A percentile compares a stretch with the other conserved stretches of the same genome.
Conservation (phyloP, 2,329 filamentous ascomycete species). For the Xylaria polymorpha region DNA sequence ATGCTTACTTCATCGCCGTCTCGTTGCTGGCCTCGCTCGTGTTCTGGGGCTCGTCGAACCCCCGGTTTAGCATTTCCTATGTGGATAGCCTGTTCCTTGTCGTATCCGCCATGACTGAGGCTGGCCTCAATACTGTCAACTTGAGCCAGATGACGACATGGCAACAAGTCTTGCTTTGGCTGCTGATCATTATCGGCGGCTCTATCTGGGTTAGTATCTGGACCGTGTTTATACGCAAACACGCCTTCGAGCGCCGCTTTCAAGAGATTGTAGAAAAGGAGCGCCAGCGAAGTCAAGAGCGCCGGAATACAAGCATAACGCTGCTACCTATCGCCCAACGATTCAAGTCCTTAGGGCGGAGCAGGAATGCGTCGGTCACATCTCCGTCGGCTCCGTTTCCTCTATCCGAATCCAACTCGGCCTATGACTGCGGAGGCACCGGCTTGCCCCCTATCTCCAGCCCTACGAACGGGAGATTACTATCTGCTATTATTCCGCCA, state of each 20-base stretch:
- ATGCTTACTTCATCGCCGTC: constrained; percentile 71
- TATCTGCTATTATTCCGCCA: constrained; percentile 39
- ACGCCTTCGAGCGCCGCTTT: constrained; percentile 71
- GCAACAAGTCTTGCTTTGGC: constrained; percentile 72
- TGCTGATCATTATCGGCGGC: constrained; percentile 72
- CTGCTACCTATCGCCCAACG: constrained; percentile 47
- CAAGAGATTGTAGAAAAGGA: constrained; percentile 61
- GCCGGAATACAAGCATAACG: constrained; percentile 44
- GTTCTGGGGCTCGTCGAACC: constrained; percentile 68
- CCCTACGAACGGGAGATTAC: constrained; percentile 40
- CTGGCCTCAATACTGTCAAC: constrained; percentile 71
- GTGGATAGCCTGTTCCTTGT: constrained; percentile 73
- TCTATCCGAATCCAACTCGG: constrained; percentile 2
- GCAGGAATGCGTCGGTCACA: constrained; percentile 31
- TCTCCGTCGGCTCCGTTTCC: constrained; percentile 23
- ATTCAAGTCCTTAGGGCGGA: constrained; percentile 41
- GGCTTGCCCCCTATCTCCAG: constrained; percentile 40
- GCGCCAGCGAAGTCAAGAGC: constrained; percentile 49
- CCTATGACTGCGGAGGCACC: not conserved
- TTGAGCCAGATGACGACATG: constrained; percentile 72
- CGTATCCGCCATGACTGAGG: constrained; percentile 73
- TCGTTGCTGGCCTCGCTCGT: constrained; percentile 67
- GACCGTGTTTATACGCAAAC: constrained; percentile 70
- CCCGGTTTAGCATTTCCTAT: constrained; percentile 65
- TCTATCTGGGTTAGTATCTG: constrained; percentile 73